Evolutionary conservation across 1,139 yeast genomes (phyloP).

Genomic region (Casaregolazyma lundiana): DNA sequence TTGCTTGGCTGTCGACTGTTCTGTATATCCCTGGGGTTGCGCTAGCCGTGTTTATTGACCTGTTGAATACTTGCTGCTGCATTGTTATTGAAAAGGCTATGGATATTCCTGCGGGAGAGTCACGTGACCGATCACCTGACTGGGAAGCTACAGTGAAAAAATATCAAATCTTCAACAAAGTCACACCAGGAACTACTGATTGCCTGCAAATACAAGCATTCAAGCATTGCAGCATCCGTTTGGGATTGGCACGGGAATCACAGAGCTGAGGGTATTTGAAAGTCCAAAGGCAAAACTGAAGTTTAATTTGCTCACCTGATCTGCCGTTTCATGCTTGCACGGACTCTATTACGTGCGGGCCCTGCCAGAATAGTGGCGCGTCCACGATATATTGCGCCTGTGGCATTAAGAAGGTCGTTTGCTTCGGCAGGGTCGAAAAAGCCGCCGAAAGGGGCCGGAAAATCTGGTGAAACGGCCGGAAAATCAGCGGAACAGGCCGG

Average conservation of each 20-base stretch:
- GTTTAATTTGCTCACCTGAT: no score
- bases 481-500: neutral
- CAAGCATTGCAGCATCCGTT: no score
- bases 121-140: no score
- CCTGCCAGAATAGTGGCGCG: neutral
- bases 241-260: no score
- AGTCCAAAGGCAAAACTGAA: no score
- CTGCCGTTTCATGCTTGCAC: conserved; percentile 1
- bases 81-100: neutral
- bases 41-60: neutral
- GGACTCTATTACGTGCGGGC: neutral
- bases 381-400: neutral
- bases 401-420: neutral
- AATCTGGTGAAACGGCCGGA: neutral
- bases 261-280: no score
- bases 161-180: no score
- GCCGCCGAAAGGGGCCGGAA: neutral
- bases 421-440: neutral
- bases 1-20: no score
- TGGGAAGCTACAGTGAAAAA: no score
- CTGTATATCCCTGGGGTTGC: neutral
- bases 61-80: neutral
- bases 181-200: no score
- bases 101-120: no score
- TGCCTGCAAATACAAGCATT: no score